A percentile compares a stretch with the other conserved stretches of the same genome.
These are phyloP conservation scores for Carex arenaria DNA, from an alignment of 202 grass and related monocot species.

Conservation along the genomic window DNA sequence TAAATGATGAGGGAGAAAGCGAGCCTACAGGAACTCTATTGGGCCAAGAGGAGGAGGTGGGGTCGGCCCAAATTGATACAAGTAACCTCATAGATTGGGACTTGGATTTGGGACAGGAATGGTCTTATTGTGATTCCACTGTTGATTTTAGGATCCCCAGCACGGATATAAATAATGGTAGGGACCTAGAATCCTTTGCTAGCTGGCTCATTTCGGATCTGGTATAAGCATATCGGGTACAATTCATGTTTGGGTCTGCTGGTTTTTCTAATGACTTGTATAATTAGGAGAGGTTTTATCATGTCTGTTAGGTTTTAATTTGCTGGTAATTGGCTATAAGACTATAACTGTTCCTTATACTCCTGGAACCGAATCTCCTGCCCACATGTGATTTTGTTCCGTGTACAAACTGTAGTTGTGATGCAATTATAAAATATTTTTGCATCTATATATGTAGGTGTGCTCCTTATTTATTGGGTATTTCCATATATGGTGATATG, in stretches of 20 bases:
- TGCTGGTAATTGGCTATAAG: background rate
- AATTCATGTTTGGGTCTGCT: background rate
- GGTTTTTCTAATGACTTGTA: background rate
- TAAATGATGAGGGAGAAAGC: conserved; percentile 1
- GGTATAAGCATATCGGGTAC: background rate
- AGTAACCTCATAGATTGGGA: conserved; percentile 43
- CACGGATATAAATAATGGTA: background rate
- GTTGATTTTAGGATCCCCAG: background rate
- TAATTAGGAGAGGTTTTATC: conserved; percentile 12
- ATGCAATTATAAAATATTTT: background rate
- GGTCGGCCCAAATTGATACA: conserved; percentile 25
- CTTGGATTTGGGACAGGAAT: conserved; percentile 35
- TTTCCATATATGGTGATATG: background rate
- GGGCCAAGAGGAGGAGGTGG: background rate
- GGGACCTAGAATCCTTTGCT: conserved; percentile 43
- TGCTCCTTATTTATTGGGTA: background rate
- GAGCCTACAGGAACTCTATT: background rate
- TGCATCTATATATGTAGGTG: conserved; percentile 11
- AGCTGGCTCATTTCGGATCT: conserved; percentile 61
- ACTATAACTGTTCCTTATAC: conserved; percentile 5
- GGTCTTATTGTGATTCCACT: background rate
- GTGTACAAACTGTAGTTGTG: conserved; percentile 13
- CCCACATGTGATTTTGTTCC: background rate
- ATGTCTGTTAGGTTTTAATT: conserved; percentile 4
- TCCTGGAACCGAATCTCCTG: conserved; percentile 2